Evolutionary conservation across 1,139 yeast genomes (phyloP).

Genomic region (Torulaspora pretoriensis): DNA sequence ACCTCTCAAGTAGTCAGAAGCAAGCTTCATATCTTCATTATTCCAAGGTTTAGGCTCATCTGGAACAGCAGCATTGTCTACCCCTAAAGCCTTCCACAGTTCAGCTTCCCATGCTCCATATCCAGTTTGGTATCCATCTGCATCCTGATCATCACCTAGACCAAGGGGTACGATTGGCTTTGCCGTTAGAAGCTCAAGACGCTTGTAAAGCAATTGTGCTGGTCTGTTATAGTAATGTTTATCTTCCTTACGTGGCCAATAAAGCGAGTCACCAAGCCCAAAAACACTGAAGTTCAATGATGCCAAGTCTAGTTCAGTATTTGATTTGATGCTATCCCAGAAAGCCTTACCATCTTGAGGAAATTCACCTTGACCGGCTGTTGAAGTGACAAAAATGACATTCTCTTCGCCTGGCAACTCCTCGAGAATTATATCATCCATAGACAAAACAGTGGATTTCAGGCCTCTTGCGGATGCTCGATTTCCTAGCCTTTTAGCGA

Average conservation of each 20-base stretch:
- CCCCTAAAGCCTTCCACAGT: conserved; percentile 87
- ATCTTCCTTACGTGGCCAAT: conserved; percentile 98
- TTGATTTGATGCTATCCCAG: conserved; percentile 77
- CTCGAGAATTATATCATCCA: conserved; percentile 82
- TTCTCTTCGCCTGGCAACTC: conserved; percentile 80
- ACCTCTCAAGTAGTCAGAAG: conserved; percentile 85
- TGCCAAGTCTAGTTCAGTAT: conserved; percentile 71
- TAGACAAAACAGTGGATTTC: conserved; percentile 68
- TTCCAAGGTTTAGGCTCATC: conserved; percentile 97
- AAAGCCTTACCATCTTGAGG: conserved; percentile 90
- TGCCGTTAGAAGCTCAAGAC: conserved; percentile 68
- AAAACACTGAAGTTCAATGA: conserved; percentile 69
- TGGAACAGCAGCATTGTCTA: conserved; percentile 72
- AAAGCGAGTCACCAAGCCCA: conserved; percentile 89
- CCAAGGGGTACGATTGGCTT: conserved; percentile 71
- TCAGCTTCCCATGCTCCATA: conserved; percentile 81
- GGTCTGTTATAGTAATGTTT: conserved; percentile 92
- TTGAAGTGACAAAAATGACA: conserved; percentile 75
- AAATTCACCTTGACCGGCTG: conserved; percentile 98
- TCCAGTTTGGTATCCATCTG: conserved; percentile 90
- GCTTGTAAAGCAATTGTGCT: conserved; percentile 64
- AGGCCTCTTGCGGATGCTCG: conserved; percentile 86
- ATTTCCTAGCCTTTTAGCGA: conserved; percentile 76
- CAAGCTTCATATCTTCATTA: conserved; percentile 90
- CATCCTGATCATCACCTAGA: conserved; percentile 94